phyloP scores from a whole-genome alignment of 352 stramenopile genomes.

The Globisporangium apiculatum region DNA sequence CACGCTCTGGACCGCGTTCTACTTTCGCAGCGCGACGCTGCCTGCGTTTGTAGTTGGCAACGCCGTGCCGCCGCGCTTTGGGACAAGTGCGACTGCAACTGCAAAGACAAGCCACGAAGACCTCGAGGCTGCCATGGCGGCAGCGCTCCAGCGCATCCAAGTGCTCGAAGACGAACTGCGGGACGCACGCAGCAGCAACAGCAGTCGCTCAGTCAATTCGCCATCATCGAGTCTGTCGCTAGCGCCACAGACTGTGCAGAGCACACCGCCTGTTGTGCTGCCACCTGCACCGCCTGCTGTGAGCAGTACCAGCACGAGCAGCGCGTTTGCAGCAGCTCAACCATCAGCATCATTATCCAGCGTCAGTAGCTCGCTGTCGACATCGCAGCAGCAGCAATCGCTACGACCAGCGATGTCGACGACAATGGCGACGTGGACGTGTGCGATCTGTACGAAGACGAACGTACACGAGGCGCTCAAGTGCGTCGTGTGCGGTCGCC shows the following conservation, averaged over 20 bases:
- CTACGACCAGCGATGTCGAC: background rate
- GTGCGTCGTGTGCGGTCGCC: slow-evolving; percentile 67
- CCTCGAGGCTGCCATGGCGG: slow-evolving; percentile 45
- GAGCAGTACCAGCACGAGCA: slow-evolving; percentile 1
- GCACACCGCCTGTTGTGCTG: background rate
- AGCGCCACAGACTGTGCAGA: slow-evolving; percentile 6
- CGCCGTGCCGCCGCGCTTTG: slow-evolving; percentile 35
- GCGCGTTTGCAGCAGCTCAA: background rate
- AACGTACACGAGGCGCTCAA: slow-evolving; percentile 39
- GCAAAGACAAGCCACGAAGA: slow-evolving; percentile 38
- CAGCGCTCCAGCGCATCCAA: slow-evolving; percentile 38
- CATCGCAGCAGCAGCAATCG: background rate
- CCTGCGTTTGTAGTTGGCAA: slow-evolving; percentile 34
- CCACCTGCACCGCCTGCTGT: background rate
- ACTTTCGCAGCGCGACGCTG: slow-evolving; percentile 55
- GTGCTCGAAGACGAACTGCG: slow-evolving; percentile 49
- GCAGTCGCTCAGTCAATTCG: background rate
- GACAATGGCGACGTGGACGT: slow-evolving; percentile 35
- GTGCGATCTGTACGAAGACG: slow-evolving; percentile 62
- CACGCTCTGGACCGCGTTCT: slow-evolving; percentile 77
- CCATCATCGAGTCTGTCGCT: background rate
- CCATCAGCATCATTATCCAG: background rate
- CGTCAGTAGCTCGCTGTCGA: background rate
- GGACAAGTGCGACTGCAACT: slow-evolving; percentile 1
- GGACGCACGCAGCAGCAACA: slow-evolving; percentile 1